Percentiles rank a stretch among this genome's conserved stretches.
Evolutionary conservation across 2,329 filamentous ascomycete species (phyloP).

Genomic region (Cadophora sp.): DNA sequence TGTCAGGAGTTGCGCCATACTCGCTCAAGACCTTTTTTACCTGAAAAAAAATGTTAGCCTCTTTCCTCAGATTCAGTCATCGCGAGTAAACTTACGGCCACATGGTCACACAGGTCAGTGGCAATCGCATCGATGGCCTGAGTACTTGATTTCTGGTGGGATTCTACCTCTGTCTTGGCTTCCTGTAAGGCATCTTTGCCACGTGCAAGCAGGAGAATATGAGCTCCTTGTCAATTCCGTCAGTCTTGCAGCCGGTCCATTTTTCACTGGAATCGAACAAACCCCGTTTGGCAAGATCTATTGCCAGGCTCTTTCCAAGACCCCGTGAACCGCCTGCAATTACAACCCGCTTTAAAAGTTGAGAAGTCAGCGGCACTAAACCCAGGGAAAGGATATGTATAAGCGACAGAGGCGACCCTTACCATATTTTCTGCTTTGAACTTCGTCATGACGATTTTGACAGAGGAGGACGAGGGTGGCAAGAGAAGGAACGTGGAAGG

Average conservation of each 20-base stretch:
- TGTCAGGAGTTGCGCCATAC: constrained; percentile 17
- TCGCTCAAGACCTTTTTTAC: constrained; percentile 2
- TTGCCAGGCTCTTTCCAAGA: constrained; percentile 20
- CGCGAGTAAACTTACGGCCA: constrained; percentile 13
- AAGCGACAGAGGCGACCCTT: not conserved
- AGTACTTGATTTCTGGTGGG: constrained; percentile 10
- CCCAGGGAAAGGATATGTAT: not conserved
- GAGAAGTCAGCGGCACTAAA: not conserved
- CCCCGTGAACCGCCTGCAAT: constrained; percentile 23
- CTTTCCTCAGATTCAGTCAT: not conserved
- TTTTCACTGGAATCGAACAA: not conserved
- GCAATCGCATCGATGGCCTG: constrained; percentile 20
- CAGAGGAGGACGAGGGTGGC: not conserved
- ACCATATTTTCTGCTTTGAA: constrained; percentile 19
- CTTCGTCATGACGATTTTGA: not conserved
- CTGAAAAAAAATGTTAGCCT: constrained; percentile 13
- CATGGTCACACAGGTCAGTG: constrained; percentile 14
- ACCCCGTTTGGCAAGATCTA: constrained; percentile 24
- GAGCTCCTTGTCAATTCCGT: constrained; percentile 4
- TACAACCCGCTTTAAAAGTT: constrained; percentile 12
- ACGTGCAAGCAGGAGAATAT: constrained; percentile 25
- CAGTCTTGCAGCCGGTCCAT: constrained; percentile 9
- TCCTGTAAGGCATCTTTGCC: constrained; percentile 15
- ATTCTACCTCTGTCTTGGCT: constrained; percentile 19
- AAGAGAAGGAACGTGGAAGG: not conserved